phyloP scores from a whole-genome alignment of 2,329 filamentous ascomycete genomes.

The Colletotrichum sublineola region DNA sequence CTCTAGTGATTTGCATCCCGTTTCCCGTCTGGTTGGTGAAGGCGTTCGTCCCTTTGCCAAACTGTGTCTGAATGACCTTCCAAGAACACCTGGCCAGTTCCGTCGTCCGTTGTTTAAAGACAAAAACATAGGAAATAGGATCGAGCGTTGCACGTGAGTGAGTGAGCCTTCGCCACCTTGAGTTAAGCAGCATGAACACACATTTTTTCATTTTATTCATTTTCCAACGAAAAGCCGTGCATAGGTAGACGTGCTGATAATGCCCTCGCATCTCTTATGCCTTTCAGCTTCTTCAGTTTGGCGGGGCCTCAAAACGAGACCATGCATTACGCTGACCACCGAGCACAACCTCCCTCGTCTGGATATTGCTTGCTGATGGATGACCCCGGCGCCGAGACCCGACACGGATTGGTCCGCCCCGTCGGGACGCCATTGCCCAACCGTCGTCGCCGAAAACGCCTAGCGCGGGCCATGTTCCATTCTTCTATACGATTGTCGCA shows the following conservation, averaged over 20 bases:
- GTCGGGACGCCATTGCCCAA: conserved; percentile 19
- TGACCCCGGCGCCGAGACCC: conserved; percentile 18
- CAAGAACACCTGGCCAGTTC: not conserved
- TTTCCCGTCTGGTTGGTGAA: not conserved
- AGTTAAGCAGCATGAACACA: not conserved
- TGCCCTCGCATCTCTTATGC: conserved; percentile 4
- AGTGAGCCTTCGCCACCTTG: not conserved
- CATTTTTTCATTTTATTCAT: not conserved
- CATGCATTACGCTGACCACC: conserved; percentile 2
- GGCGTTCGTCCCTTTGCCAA: not conserved
- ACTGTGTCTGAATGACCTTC: not conserved
- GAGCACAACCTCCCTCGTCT: not conserved
- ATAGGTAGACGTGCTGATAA: conserved; percentile 8
- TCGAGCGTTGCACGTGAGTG: not conserved
- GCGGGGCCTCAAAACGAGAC: not conserved
- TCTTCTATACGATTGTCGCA: conserved; percentile 27
- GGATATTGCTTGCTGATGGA: not conserved
- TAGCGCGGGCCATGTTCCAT: conserved; percentile 1
- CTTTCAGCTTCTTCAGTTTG: not conserved
- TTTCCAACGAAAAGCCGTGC: no score
- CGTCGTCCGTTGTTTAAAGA: not conserved
- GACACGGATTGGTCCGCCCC: conserved; percentile 10
- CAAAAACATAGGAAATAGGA: not conserved
- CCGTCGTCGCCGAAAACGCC: conserved; percentile 13
- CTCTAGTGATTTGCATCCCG: not conserved